phyloP scores from a whole-genome alignment of 75 land plant species.

The Cunninghamia lanceolata region DNA sequence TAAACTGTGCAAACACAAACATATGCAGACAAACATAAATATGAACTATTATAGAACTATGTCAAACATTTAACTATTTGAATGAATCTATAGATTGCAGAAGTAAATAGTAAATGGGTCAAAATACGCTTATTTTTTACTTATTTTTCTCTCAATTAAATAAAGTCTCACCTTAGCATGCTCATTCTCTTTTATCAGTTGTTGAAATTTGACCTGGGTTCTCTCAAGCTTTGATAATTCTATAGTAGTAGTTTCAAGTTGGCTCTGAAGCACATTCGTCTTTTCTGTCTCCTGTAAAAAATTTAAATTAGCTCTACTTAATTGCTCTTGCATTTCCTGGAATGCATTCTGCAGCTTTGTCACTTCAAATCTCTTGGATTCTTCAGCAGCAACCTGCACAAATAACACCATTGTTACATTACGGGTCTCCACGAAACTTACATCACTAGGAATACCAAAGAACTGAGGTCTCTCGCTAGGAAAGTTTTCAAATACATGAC shows the following conservation, averaged over 20 bases:
- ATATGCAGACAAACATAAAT: neutral
- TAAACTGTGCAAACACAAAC: neutral
- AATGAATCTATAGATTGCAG: neutral
- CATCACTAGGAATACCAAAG: neutral
- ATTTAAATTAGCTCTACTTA: conserved; percentile 43
- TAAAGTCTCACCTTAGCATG: neutral
- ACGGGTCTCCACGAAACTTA: neutral
- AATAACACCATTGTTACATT: neutral
- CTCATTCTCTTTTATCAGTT: conserved; percentile 10
- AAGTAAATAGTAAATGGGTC: neutral
- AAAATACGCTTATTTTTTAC: neutral
- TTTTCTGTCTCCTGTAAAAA: conserved; percentile 56
- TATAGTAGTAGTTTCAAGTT: conserved; percentile 1
- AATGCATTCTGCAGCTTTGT: conserved; percentile 69
- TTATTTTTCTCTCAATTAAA: neutral
- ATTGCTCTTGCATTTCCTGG: conserved; percentile 56
- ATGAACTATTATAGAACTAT: neutral
- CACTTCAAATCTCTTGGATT: conserved; percentile 78
- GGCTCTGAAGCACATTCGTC: conserved; percentile 23
- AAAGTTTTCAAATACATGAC: neutral
- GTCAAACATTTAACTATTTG: neutral
- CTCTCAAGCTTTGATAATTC: neutral
- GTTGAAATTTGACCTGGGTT: neutral
- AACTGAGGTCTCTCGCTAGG: no score
- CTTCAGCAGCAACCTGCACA: conserved; percentile 78